Evolutionary conservation across 768 basidiomycete genomes (phyloP), one percentile per base, ranked within the genome.

Genomic region (Suillus subalutaceus): DNA sequence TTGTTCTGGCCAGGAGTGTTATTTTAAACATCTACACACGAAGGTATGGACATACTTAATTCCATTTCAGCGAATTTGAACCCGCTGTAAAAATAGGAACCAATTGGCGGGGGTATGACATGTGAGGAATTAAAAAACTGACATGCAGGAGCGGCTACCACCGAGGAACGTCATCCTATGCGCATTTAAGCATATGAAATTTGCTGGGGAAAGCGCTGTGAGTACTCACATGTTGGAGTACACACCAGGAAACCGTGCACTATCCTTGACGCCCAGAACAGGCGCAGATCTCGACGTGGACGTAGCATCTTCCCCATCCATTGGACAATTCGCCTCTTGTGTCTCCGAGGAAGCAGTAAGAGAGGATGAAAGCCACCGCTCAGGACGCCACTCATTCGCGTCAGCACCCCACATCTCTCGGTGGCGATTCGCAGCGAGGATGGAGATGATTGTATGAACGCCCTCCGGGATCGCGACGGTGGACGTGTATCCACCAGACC

Each of bases 321-420:
- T 6, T 12, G 40, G 26, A 26, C 1, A 18, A 6, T 41, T 26
- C 16, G 12, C 58, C 26, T 41, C 58, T 18, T 26, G 40, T 60
- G 5, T 16, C 9, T 78, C 72, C 7, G 63, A 61, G 5, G 84
- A 66, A n/a, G 71, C 52, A 6, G 78, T 68, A 7, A 20, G 32
- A 20, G 81, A 82, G 13, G 82, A 76, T 5, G 74, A 67, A 4
- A 84, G 73, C 84, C 84, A 85, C 32, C 85, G 72, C 67, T 85
- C 82, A 6, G 84, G 84, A 67, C 82, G 83, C 83, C 83, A 85
- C 64, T 84, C 81, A 38, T 69, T 65, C 1, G 82, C 78, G 65
- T 86, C 84, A 10, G 71, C 69, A 16, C 84, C 85, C 84, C 84
- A 85, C 8, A 85, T 67, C 0, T 71, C 73, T 12, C 73, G 77